These are phyloP conservation scores for Pochonia chlamydosporia DNA, from an alignment of 2,329 filamentous ascomycete species.

Conservation along the genomic window DNA sequence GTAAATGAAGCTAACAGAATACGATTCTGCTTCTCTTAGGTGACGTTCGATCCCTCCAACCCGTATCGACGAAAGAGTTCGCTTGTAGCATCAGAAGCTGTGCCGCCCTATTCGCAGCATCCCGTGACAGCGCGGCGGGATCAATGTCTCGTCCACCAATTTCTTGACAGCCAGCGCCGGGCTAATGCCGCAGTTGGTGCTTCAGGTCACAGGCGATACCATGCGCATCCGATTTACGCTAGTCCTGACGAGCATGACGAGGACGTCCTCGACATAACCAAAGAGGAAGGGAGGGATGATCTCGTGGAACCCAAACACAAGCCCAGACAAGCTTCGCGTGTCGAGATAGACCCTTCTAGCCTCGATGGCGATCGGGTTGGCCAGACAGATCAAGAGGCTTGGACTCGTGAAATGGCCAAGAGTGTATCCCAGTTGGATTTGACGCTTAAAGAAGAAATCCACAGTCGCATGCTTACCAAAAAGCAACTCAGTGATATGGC, in stretches of 20 bases:
- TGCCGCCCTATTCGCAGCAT: conserved; percentile 23
- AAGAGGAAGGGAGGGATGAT: conserved; percentile 14
- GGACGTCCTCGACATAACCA: conserved; percentile 11
- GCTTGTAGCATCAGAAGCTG: conserved; percentile 46
- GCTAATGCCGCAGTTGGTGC: conserved; percentile 21
- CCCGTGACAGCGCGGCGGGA: conserved; percentile 28
- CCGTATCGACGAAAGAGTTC: conserved; percentile 62
- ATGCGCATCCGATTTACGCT: conserved; percentile 22
- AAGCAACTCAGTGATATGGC: conserved; percentile 96
- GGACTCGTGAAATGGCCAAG: conserved; percentile 43
- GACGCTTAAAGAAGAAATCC: conserved; percentile 30
- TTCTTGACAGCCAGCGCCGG: conserved; percentile 52
- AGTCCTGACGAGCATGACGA: conserved; percentile 12
- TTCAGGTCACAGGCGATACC: conserved; percentile 20
- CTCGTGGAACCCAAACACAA: conserved; percentile 17
- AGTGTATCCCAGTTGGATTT: conserved; percentile 36
- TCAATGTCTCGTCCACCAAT: conserved; percentile 60
- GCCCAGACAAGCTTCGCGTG: conserved; percentile 17
- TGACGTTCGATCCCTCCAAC: conserved; percentile 56
- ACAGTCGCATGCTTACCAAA: conserved; percentile 81
- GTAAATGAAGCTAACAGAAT: background rate
- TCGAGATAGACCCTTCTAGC: conserved; percentile 32
- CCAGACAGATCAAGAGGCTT: conserved; percentile 51
- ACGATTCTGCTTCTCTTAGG: conserved; percentile 29
- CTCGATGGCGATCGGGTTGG: conserved; percentile 38